Evolutionary conservation across 331 rosid species (phyloP).

Genomic region (Pyrus hybrid): DNA sequence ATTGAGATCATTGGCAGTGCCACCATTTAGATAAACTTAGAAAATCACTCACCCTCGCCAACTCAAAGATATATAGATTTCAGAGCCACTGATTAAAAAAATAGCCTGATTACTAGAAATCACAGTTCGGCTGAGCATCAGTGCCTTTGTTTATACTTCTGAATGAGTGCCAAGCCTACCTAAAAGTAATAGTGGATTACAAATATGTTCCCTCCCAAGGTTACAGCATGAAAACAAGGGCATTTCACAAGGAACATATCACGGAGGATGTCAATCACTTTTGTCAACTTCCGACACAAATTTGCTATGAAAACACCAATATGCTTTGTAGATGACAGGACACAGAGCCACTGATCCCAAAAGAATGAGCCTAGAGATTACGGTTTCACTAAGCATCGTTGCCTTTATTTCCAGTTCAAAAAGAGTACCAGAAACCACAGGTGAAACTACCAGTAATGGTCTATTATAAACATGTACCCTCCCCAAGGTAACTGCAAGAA

Average conservation of each 20-base stretch:
- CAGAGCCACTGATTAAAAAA: too few species aligned
- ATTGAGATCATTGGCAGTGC: too few species aligned
- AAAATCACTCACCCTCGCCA: neutral
- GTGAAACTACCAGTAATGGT: neutral
- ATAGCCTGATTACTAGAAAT: too few species aligned
- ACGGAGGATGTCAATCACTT: neutral
- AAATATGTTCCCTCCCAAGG: slow-evolving; percentile 1
- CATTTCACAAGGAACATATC: neutral
- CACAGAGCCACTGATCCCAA: too few species aligned
- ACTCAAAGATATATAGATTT: too few species aligned
- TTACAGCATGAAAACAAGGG: slow-evolving; percentile 4
- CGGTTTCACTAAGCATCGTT: neutral
- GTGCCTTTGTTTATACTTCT: too few species aligned
- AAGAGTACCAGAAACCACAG: neutral
- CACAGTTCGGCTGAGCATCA: too few species aligned
- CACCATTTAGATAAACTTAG: neutral
- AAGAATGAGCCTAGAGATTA: too few species aligned
- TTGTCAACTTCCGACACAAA: slow-evolving; percentile 66
- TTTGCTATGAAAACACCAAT: slow-evolving; percentile 26
- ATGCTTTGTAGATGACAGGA: slow-evolving; percentile 50
- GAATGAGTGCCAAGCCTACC: neutral
- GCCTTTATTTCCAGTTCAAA: neutral
- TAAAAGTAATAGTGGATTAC: neutral
- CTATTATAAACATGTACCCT: neutral
- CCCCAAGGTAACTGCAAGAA: slow-evolving; percentile 17